phyloP scores from a whole-genome alignment of 495 filamentous ascomycete genomes.

The Xylaria telfairii region DNA sequence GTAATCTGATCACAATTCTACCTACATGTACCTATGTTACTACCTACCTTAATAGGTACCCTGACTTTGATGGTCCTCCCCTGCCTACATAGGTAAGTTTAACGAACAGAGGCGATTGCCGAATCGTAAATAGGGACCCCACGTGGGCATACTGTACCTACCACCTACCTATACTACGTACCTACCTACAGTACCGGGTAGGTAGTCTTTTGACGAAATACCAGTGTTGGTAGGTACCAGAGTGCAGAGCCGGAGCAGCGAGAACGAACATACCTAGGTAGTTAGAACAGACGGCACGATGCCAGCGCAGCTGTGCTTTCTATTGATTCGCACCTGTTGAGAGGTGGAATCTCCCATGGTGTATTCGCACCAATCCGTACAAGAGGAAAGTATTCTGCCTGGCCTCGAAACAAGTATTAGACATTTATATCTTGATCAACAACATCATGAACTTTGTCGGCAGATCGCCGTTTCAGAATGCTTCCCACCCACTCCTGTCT shows the following conservation, averaged over 20 bases:
- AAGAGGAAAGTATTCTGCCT: background rate
- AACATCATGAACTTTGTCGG: background rate
- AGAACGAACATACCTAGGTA: no score
- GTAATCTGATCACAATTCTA: background rate
- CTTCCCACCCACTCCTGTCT: background rate
- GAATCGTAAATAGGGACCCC: background rate
- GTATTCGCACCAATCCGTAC: background rate
- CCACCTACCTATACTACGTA: background rate
- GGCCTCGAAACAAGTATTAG: background rate
- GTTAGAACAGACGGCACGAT: background rate
- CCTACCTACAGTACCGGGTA: background rate
- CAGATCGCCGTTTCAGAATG: slow-evolving; percentile 18
- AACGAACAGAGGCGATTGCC: background rate
- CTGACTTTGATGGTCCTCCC: background rate
- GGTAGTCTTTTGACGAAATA: background rate
- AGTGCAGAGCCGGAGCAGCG: background rate
- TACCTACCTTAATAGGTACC: no score
- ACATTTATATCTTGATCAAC: slow-evolving; percentile 21
- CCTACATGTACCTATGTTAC: background rate
- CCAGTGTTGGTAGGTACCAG: no score
- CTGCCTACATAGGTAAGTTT: background rate
- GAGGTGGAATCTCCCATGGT: background rate
- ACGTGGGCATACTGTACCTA: background rate
- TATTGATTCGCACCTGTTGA: background rate
- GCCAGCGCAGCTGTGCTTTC: background rate